A percentile compares a stretch with the other conserved stretches of the same genome.
phyloP scores from a whole-genome alignment of 2,329 filamentous ascomycete species.

The Neocatenulostroma microsporum region DNA sequence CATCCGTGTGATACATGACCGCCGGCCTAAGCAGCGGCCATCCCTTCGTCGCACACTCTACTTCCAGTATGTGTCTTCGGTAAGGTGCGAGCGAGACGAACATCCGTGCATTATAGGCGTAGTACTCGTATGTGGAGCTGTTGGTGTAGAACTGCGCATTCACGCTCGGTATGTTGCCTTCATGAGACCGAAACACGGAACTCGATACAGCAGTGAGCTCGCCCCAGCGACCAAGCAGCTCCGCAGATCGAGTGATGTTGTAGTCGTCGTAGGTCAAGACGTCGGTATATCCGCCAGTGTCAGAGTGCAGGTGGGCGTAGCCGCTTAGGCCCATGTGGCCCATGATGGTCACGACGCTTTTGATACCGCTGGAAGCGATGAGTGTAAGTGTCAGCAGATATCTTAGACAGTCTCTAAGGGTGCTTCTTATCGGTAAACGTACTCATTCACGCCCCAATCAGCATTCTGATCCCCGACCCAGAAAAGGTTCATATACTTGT shows the following conservation, averaged over 20 bases:
- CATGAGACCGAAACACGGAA: conserved; percentile 31
- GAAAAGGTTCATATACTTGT: conserved; percentile 32
- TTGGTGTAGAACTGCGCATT: conserved; percentile 34
- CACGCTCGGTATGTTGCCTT: conserved; percentile 31
- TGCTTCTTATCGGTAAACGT: too few species aligned
- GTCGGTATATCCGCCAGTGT: conserved; percentile 33
- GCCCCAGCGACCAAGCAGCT: conserved; percentile 32
- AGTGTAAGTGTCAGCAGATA: too few species aligned
- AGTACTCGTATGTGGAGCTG: conserved; percentile 27
- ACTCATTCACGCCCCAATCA: conserved; percentile 30
- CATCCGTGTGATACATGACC: conserved; percentile 20
- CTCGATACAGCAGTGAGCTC: conserved; percentile 31
- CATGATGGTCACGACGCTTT: conserved; percentile 29
- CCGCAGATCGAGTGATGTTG: conserved; percentile 30
- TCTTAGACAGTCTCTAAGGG: too few species aligned
- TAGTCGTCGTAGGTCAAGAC: conserved; percentile 23
- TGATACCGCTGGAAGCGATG: too few species aligned
- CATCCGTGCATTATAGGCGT: conserved; percentile 31
- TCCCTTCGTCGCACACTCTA: conserved; percentile 20
- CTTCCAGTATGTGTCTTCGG: conserved; percentile 24
- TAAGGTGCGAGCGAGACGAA: conserved; percentile 30
- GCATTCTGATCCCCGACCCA: conserved; percentile 34
- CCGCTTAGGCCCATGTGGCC: conserved; percentile 32
- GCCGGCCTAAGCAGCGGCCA: conserved; percentile 24
- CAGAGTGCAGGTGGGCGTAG: conserved; percentile 30